phyloP scores from a whole-genome alignment of 768 basidiomycete species.

The Candolleomyces aberdarensis region DNA sequence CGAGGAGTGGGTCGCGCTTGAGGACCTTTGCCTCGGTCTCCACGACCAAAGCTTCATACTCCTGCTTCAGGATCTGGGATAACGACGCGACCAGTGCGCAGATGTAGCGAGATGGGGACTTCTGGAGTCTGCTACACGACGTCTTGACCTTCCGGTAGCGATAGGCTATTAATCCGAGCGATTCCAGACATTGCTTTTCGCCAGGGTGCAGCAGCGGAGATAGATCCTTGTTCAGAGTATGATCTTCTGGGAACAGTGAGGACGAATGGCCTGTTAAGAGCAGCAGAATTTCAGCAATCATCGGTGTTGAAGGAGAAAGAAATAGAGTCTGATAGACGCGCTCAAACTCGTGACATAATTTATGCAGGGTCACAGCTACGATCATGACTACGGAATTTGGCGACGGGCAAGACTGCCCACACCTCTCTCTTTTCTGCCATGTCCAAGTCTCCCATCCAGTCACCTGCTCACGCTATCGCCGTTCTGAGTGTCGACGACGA shows the following conservation, averaged over 20 bases:
- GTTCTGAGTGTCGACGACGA: conserved; percentile 48
- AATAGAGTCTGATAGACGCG: neutral
- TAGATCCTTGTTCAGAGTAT: conserved; percentile 62
- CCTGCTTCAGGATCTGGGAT: conserved; percentile 67
- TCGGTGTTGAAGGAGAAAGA: conserved; percentile 23
- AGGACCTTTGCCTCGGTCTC: conserved; percentile 81
- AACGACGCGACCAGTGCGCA: conserved; percentile 76
- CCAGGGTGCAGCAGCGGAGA: conserved; percentile 80
- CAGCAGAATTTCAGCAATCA: conserved; percentile 89
- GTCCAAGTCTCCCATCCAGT: conserved; percentile 10
- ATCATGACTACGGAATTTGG: neutral
- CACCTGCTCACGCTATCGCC: conserved; percentile 21
- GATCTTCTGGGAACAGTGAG: conserved; percentile 68
- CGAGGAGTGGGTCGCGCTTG: conserved; percentile 67
- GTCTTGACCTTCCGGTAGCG: conserved; percentile 73
- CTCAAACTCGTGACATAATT: conserved; percentile 1
- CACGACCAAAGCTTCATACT: conserved; percentile 78
- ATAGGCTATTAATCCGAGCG: conserved; percentile 69
- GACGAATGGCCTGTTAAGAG: conserved; percentile 87
- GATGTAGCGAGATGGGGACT: conserved; percentile 70
- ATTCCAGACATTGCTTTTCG: conserved; percentile 80
- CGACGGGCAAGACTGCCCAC: neutral
- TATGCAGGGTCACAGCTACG: neutral
- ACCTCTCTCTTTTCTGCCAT: neutral
- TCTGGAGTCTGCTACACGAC: conserved; percentile 47